Base-by-base conservation (phyloP, 768 basidiomycete species). In the Podaxis sp. region DNA sequence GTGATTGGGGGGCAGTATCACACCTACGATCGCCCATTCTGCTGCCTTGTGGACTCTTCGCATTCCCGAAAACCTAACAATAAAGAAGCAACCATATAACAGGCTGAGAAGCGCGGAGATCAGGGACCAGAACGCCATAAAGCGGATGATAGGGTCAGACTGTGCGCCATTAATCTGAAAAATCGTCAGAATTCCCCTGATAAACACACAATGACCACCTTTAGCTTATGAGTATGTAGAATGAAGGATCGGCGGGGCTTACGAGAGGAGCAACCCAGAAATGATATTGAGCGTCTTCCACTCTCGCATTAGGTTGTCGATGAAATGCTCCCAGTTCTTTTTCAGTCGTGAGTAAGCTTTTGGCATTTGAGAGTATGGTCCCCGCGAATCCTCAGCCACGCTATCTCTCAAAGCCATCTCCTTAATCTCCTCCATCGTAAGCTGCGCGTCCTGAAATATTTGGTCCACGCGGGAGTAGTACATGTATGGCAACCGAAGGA, bases 391-490 rank as follows among this genome's bases (percentile, higher is more conserved):
- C 44, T n/a, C 20, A 17, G 49, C 67, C 36, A 64, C 65, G 1
- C 67, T 67, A 55, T 64, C 66, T 37, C 70, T 28, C 60, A 80
- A 73, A 0, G 72, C 73, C 79, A 82, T 80, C 51, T 73, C 67
- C 49, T 80, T 74, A 33, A 90, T 76, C 60, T 90, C 86, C 8
- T 82, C 81, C 66, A 80, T 76, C 56, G 81, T 86, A 48, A 88
- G 70, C 40, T 88, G 81, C 2, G 87, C 86, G 49, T 87, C 86
- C 64, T 85, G 82, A 58, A 88, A 89, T 40, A 89, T 79, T 30
- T 82, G 77, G 2, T 84, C 80, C 11, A 90, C 88, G 1, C 89
- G 81, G 4, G 84, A 82, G 70, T 87, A 88, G 69, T 90, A 90
- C 15, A 89, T 69, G 7, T 82, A 78, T 0, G 88, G 88, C 5